Evolutionary conservation across 345 rosid species (phyloP).

Genomic region (Erodium maritimum): DNA sequence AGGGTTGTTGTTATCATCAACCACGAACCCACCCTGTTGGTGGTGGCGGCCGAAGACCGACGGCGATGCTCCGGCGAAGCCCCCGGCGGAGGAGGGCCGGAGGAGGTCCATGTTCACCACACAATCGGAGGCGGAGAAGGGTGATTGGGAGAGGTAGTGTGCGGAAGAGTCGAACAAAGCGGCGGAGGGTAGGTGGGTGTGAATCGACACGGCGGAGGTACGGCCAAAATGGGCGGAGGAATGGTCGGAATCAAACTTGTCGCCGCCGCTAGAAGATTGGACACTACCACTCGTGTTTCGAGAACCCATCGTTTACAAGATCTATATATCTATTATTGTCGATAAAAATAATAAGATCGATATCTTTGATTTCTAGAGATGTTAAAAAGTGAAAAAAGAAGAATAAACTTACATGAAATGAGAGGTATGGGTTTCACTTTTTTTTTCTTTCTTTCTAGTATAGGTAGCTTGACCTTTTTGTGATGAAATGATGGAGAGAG

Average conservation of each 20-base stretch:
- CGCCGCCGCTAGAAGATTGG: constrained; percentile 67
- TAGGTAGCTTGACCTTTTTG: no score
- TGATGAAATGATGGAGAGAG: neutral
- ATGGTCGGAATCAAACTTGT: constrained; percentile 54
- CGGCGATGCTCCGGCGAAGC: constrained; percentile 25
- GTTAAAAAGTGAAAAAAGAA: neutral
- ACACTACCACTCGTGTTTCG: constrained; percentile 65
- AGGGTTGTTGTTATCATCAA: neutral
- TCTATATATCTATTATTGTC: no score
- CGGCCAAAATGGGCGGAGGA: constrained; percentile 12
- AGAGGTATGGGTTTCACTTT: no score
- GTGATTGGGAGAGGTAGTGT: constrained; percentile 16
- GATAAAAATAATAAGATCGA: no score
- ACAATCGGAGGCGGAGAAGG: constrained; percentile 16
- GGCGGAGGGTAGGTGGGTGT: constrained; percentile 14
- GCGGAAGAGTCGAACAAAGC: constrained; percentile 33
- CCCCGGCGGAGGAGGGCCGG: constrained; percentile 45
- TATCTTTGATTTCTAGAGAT: neutral
- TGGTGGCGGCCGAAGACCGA: constrained; percentile 15
- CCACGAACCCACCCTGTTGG: neutral
- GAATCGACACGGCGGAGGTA: neutral
- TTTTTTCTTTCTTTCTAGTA: no score
- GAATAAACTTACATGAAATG: neutral
- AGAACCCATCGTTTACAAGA: constrained; percentile 56
- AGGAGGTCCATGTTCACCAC: constrained; percentile 33